These are phyloP conservation scores for Trebouxia gelatinosa DNA, from an alignment of 163 green algal genomes.

Conservation along the genomic window DNA sequence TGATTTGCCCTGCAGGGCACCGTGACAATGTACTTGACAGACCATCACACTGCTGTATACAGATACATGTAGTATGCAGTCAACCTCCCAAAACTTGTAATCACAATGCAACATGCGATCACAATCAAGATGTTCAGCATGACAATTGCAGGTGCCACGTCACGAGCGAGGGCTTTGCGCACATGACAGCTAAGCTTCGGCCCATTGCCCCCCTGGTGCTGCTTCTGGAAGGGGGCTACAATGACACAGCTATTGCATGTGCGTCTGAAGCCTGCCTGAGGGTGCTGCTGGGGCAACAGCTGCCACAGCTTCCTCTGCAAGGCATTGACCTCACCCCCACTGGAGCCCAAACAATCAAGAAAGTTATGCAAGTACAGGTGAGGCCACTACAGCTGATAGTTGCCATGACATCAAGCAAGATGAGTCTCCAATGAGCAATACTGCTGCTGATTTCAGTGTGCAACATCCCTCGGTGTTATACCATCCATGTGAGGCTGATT, in stretches of 20 bases:
- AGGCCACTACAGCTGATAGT: no score
- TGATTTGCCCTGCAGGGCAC: no score
- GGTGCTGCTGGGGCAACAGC: conserved; percentile 56
- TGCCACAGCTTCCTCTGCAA: conserved; percentile 29
- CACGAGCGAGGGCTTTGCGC: conserved; percentile 53
- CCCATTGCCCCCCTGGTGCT: conserved; percentile 46
- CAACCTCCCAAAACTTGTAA: not conserved
- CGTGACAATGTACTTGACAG: no score
- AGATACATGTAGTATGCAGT: not conserved
- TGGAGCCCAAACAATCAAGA: no score
- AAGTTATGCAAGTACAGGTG: no score
- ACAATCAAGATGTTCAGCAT: conserved; percentile 10
- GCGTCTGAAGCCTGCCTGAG: conserved; percentile 46
- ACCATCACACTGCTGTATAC: not conserved
- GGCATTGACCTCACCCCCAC: no score
- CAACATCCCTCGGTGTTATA: no score
- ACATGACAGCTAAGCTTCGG: conserved; percentile 56
- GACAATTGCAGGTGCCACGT: conserved; percentile 17
- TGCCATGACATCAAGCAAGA: no score
- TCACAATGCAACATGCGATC: not conserved
- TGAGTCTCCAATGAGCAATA: no score
- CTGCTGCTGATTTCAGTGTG: no score
- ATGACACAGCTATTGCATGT: conserved; percentile 51
- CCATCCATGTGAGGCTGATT: no score
- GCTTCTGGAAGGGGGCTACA: conserved; percentile 70